phyloP scores from a whole-genome alignment of 257 asterid species.

The Solanum ossicruentum region DNA sequence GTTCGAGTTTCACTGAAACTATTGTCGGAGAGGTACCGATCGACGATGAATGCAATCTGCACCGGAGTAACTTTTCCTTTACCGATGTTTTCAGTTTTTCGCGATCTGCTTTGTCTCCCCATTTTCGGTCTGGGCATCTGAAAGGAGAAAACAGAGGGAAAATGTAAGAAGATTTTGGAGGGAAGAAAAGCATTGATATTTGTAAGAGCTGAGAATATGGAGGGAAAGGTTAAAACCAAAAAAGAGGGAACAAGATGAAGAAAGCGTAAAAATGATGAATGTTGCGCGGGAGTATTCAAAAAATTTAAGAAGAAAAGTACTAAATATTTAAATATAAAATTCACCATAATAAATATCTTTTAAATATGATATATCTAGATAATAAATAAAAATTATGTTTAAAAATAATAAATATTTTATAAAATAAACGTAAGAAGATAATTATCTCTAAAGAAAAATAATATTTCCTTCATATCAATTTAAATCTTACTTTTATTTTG shows the following conservation, averaged over 20 bases:
- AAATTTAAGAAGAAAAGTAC: constrained; percentile 12
- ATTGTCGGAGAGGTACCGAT: constrained; percentile 76
- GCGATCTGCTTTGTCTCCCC: constrained; percentile 56
- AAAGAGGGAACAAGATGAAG: background rate
- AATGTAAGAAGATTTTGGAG: background rate
- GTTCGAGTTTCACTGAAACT: constrained; percentile 38
- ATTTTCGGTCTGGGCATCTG: constrained; percentile 8
- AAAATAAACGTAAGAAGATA: too few relatives aligned
- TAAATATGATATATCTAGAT: too few relatives aligned
- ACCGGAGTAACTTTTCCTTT: constrained; percentile 80
- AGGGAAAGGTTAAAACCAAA: background rate
- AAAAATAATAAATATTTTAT: too few relatives aligned
- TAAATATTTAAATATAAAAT: too few relatives aligned
- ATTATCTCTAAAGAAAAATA: too few relatives aligned
- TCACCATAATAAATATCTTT: too few relatives aligned
- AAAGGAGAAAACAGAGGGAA: background rate
- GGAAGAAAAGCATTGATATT: background rate
- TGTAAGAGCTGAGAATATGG: background rate
- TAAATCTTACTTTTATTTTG: too few relatives aligned
- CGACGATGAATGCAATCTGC: constrained; percentile 90
- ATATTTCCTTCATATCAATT: too few relatives aligned
- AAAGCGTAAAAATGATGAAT: background rate
- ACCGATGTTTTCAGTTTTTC: constrained; percentile 44
- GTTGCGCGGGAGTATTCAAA: constrained; percentile 45
- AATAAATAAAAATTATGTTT: too few relatives aligned